phyloP scores from a whole-genome alignment of 345 rosid genomes.

The Pistacia integerrima region DNA sequence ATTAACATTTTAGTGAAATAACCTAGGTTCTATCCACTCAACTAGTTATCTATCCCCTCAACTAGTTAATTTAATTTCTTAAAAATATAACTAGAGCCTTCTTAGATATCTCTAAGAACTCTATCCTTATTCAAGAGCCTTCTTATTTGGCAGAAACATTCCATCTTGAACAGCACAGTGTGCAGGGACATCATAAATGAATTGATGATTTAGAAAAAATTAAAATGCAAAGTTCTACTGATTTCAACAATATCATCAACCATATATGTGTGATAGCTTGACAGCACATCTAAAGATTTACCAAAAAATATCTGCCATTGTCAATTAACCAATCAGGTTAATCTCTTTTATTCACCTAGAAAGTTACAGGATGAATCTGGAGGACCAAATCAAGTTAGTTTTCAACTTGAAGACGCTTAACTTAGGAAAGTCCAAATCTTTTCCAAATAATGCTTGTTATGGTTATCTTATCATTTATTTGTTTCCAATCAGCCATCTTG shows the following conservation, averaged over 20 bases:
- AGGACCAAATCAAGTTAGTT: not conserved
- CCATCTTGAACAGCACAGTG: not conserved
- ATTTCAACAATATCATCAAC: not conserved
- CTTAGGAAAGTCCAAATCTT: slow-evolving; percentile 4
- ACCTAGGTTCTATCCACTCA: not conserved
- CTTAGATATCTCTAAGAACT: not conserved
- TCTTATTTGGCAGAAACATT: not conserved
- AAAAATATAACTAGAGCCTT: not conserved
- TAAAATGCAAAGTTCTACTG: not conserved
- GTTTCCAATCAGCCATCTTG: not conserved
- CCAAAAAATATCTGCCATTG: not conserved
- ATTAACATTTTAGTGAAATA: not conserved
- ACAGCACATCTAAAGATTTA: not conserved
- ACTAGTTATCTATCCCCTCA: not conserved
- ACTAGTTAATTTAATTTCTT: not conserved
- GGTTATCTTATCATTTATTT: not conserved
- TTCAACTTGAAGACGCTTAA: not conserved
- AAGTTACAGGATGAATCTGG: not conserved
- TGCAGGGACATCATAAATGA: not conserved
- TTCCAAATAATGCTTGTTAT: not conserved
- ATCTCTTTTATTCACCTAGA: not conserved
- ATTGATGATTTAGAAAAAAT: not conserved
- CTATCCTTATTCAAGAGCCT: not conserved
- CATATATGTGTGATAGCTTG: not conserved
- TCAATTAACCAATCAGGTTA: not conserved